Conservation (phyloP, 345 rosid species). For the Cardamine chenopodiifolia region DNA sequence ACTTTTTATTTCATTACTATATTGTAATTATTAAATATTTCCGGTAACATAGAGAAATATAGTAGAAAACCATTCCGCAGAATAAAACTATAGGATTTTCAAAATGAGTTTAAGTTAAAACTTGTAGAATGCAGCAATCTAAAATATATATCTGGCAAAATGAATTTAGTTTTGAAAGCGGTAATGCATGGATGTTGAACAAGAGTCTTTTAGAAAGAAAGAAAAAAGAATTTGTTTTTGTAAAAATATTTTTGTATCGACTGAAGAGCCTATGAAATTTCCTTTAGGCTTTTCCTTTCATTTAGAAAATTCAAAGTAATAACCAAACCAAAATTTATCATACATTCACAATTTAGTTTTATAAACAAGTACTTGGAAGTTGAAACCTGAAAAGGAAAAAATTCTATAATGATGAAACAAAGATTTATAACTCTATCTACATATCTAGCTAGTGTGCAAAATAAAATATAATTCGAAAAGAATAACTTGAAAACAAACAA, state of each 20-base stretch:
- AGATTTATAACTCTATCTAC: background rate
- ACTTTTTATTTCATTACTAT: no score
- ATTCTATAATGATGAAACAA: background rate
- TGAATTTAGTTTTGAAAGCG: background rate
- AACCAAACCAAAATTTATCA: background rate
- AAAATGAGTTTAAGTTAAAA: background rate
- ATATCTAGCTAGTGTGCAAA: background rate
- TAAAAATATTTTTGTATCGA: background rate
- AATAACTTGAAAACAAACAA: background rate
- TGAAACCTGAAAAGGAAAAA: background rate
- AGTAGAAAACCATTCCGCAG: background rate
- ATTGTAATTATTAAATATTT: background rate
- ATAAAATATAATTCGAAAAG: background rate
- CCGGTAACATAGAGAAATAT: background rate
- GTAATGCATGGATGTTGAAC: background rate
- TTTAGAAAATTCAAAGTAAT: background rate
- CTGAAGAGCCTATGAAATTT: background rate
- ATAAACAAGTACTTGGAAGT: background rate
- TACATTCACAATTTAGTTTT: background rate
- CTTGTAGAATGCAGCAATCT: background rate
- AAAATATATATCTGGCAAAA: background rate
- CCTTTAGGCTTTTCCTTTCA: background rate
- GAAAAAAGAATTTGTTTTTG: background rate
- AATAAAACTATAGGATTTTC: background rate
- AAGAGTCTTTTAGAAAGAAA: background rate